phyloP scores from a whole-genome alignment of 352 stramenopile species.

The Phytophthora constricta region DNA sequence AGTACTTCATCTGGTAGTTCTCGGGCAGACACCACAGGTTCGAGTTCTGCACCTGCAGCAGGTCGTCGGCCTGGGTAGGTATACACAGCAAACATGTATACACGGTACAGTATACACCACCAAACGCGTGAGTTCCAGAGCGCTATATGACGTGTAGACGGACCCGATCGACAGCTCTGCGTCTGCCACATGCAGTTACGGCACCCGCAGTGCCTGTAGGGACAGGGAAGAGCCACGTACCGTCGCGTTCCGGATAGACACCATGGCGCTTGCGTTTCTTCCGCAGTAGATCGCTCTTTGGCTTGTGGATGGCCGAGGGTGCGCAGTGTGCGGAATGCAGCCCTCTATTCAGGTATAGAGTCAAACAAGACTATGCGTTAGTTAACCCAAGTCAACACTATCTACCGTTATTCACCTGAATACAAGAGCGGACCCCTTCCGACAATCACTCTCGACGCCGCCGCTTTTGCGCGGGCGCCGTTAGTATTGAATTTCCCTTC shows the following conservation, averaged over 20 bases:
- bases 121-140: not conserved
- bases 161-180: too few relatives aligned
- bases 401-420: too few relatives aligned
- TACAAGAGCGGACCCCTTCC: too few relatives aligned
- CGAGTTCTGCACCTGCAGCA: conserved; percentile 98
- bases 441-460: too few relatives aligned
- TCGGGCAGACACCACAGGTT: conserved; percentile 99
- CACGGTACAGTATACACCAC: conserved; percentile 5
- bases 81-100: conserved; percentile 8
- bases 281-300: conserved; percentile 23
- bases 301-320: conserved; percentile 35
- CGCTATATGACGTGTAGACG: not conserved
- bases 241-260: conserved; percentile 96
- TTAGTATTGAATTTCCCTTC: conserved; percentile 47
- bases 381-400: too few relatives aligned
- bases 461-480: too few relatives aligned
- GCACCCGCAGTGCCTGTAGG: not conserved
- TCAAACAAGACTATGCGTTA: too few relatives aligned
- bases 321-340: conserved; percentile 24
- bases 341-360: not conserved
- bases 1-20: conserved; percentile 99
- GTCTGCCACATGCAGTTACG: not conserved
- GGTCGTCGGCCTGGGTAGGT: conserved; percentile 93
- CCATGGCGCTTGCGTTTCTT: conserved; percentile 69
- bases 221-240: too few relatives aligned